Conservation (phyloP, 495 filamentous ascomycete species). For the Sabuloglossum arenarium region DNA sequence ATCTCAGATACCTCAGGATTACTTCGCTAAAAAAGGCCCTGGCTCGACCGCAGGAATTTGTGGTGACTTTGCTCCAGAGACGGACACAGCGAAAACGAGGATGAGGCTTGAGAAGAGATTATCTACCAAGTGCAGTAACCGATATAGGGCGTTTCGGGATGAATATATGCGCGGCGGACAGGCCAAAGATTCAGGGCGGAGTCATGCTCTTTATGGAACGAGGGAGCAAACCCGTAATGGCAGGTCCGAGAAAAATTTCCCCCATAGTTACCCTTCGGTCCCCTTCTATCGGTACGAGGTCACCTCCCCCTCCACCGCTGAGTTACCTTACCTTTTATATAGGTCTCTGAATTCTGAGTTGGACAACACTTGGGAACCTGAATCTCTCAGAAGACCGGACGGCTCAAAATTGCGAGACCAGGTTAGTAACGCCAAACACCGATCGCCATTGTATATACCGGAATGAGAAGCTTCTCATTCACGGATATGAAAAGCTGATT, state of each 20-base stretch:
- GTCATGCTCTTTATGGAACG: neutral
- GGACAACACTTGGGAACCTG: neutral
- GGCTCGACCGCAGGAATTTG: neutral
- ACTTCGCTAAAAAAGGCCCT: neutral
- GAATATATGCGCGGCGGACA: neutral
- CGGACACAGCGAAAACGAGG: neutral
- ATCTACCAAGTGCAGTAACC: neutral
- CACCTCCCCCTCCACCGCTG: neutral
- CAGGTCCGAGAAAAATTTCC: neutral
- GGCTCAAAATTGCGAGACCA: neutral
- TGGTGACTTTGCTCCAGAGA: neutral
- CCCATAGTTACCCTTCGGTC: neutral
- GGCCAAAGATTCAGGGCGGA: neutral
- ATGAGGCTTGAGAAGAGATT: neutral
- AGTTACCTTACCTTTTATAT: neutral
- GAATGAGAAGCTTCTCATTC: neutral
- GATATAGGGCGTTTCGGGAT: neutral
- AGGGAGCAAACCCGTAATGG: neutral
- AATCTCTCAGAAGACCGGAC: neutral
- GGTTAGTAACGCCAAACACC: neutral
- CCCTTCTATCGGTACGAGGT: neutral
- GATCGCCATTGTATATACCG: neutral
- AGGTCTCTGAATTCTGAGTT: neutral
- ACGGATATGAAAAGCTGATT: neutral
- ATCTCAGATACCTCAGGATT: neutral